These are phyloP conservation scores for Exidia glandulosa DNA, from an alignment of 768 basidiomycete genomes.

Conservation along the genomic window DNA sequence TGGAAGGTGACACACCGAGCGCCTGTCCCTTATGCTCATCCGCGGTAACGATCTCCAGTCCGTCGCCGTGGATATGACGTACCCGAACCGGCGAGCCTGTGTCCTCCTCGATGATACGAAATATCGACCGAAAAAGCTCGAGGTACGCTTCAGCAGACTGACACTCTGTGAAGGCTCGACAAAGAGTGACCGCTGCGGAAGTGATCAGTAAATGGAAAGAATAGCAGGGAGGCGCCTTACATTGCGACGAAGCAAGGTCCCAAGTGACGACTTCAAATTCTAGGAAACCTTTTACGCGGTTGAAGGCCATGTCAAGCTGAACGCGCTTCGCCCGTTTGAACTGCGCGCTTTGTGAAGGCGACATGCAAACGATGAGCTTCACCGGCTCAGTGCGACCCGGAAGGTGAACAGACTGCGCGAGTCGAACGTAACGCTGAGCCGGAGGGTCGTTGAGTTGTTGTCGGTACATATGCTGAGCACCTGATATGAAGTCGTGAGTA, in stretches of 20 bases:
- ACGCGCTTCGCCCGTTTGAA: slow-evolving; percentile 6
- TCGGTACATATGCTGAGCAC: slow-evolving; percentile 1
- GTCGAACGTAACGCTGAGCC: slow-evolving; percentile 12
- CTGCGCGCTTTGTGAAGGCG: slow-evolving; percentile 7
- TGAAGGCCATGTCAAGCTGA: slow-evolving; percentile 12
- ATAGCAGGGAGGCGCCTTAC: slow-evolving; percentile 1
- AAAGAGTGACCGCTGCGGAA: background rate
- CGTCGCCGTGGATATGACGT: slow-evolving; percentile 15
- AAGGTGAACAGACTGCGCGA: slow-evolving; percentile 9
- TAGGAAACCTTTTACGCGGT: slow-evolving; percentile 8
- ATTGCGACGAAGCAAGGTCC: slow-evolving; percentile 6
- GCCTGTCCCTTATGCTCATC: slow-evolving; percentile 19
- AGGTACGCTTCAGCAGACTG: slow-evolving; percentile 17
- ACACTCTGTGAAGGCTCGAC: slow-evolving; percentile 16
- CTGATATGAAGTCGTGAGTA: background rate
- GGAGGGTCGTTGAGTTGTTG: slow-evolving; percentile 2
- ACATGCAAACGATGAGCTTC: slow-evolving; percentile 15
- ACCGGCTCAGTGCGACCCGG: slow-evolving; percentile 3
- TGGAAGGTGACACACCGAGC: slow-evolving; percentile 10
- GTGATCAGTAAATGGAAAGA: background rate
- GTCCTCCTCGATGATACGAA: slow-evolving; percentile 10
- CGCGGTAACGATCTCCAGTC: slow-evolving; percentile 12
- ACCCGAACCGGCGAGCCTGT: slow-evolving; percentile 12
- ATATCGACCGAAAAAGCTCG: slow-evolving; percentile 14
- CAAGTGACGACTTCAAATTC: slow-evolving; percentile 12